Percentiles rank a stretch among this genome's conserved stretches.
phyloP scores from a whole-genome alignment of 768 basidiomycete species.

The Serpula lacrymans region DNA sequence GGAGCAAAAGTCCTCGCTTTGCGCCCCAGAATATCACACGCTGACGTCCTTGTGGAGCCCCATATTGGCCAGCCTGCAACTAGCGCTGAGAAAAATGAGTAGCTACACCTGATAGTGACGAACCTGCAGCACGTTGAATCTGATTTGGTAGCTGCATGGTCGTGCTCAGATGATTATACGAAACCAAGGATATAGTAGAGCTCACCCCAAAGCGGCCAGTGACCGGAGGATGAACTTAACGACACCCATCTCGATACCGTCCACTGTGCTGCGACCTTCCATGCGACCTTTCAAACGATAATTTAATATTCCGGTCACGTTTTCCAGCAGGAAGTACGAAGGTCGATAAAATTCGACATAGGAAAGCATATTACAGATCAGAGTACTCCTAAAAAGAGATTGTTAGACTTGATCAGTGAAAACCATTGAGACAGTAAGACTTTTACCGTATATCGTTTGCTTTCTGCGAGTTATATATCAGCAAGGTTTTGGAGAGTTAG shows the following conservation, averaged over 20 bases:
- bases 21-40: conserved; percentile 71
- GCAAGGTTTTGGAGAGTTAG: not conserved
- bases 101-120: conserved; percentile 70
- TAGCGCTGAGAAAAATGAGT: too few species aligned
- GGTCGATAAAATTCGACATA: conserved; percentile 66
- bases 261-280: conserved; percentile 30
- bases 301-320: conserved; percentile 60
- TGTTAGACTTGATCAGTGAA: not conserved
- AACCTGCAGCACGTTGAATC: conserved; percentile 63
- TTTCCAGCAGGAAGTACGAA: conserved; percentile 66
- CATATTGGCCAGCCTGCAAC: conserved; percentile 74
- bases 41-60: conserved; percentile 63
- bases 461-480: conserved; percentile 32
- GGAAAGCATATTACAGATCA: conserved; percentile 68
- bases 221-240: conserved; percentile 65
- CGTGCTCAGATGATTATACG: conserved; percentile 7
- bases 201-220: conserved; percentile 62
- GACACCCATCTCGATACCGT: conserved; percentile 47
- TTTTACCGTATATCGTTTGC: conserved; percentile 57
- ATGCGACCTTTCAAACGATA: conserved; percentile 43
- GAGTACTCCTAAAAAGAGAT: conserved; percentile 43
- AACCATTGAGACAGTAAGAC: not conserved
- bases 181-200: conserved; percentile 5
- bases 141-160: conserved; percentile 59
- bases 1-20: conserved; percentile 51